Conservation (phyloP, 2,329 filamentous ascomycete species). For the Didymella keratinophila region DNA sequence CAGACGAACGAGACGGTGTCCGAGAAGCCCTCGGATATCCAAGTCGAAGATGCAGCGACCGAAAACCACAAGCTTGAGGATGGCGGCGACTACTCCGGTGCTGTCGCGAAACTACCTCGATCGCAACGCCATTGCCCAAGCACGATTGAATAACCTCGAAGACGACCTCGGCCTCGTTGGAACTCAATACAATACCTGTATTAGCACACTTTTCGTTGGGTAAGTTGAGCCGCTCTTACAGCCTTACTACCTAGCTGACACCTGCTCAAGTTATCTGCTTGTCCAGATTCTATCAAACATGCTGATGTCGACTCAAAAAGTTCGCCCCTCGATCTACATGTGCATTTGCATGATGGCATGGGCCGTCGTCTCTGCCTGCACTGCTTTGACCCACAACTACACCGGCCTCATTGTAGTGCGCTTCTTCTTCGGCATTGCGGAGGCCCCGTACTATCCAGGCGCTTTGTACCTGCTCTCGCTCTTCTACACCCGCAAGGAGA, state of each 20-base stretch:
- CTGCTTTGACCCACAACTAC: no score
- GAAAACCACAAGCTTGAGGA: constrained; percentile 8
- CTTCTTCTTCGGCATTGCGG: no score
- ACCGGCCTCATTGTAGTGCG: no score
- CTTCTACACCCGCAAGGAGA: no score
- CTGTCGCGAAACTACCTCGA: constrained; percentile 52
- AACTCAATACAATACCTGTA: no score
- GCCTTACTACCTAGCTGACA: background rate
- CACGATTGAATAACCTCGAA: constrained; percentile 68
- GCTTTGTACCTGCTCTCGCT: no score
- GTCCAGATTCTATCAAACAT: no score
- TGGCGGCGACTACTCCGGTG: constrained; percentile 33
- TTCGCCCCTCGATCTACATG: no score
- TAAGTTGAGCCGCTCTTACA: background rate
- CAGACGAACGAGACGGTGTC: background rate
- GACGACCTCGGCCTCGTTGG: constrained; percentile 24
- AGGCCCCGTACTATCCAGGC: no score
- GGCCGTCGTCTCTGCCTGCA: no score
- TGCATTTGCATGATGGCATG: no score
- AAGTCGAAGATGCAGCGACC: constrained; percentile 2
- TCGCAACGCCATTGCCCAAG: constrained; percentile 70
- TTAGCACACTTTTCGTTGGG: constrained; percentile 43
- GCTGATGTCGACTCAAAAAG: no score
- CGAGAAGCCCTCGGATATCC: constrained; percentile 1
- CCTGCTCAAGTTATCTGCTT: background rate